These are phyloP conservation scores for Cardiospermum halicacabum DNA, from an alignment of 345 rosid genomes.

Conservation along the genomic window DNA sequence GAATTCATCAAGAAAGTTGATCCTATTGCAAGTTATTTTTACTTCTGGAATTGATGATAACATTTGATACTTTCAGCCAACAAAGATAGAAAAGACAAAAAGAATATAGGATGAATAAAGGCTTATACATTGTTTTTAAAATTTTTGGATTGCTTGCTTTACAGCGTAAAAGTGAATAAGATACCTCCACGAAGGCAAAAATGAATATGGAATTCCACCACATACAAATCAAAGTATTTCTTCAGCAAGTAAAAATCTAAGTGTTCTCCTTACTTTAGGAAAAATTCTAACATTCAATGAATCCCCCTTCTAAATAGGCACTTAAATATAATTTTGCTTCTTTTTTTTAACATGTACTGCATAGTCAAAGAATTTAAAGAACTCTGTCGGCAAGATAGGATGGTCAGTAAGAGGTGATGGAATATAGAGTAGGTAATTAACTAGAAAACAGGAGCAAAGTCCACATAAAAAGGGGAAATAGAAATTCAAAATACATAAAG, in stretches of 20 bases:
- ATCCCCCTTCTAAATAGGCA: neutral
- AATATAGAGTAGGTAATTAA: neutral
- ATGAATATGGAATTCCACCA: neutral
- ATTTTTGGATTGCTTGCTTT: neutral
- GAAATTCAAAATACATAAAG: neutral
- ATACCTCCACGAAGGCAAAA: neutral
- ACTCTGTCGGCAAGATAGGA: neutral
- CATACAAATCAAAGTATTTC: neutral
- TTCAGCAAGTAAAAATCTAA: too few species aligned
- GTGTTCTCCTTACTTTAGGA: neutral
- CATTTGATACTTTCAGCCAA: neutral
- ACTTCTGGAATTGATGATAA: neutral
- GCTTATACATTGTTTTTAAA: too few species aligned
- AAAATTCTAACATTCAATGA: neutral
- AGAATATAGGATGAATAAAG: neutral
- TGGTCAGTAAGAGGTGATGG: neutral
- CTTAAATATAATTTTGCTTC: neutral
- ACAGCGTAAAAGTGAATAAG: neutral
- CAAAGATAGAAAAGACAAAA: neutral
- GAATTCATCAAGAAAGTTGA: neutral
- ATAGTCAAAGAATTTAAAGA: neutral
- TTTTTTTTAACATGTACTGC: neutral
- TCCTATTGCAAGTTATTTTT: neutral
- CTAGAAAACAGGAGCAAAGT: neutral
- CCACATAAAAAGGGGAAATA: neutral